phyloP scores from a whole-genome alignment of 1,284 basidiomycete genomes.

The Fomitopsis pinicola region DNA sequence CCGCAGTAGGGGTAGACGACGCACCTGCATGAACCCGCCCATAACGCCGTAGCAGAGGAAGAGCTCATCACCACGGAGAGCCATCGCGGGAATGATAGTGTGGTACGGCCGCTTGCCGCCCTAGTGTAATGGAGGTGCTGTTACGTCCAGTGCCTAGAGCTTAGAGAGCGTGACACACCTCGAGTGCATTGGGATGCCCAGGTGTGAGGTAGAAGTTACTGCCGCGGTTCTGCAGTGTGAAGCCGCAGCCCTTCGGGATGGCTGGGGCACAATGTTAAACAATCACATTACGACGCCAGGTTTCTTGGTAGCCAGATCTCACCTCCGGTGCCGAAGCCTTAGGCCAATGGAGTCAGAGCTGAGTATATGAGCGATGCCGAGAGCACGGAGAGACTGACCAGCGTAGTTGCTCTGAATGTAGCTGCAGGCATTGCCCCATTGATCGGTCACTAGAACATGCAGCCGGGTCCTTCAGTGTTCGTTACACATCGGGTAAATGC shows the following conservation, averaged over 20 bases:
- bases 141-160: not conserved
- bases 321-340: slow-evolving; percentile 79
- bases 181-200: slow-evolving; percentile 79
- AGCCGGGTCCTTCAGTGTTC: slow-evolving; percentile 2
- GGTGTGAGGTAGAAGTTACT: slow-evolving; percentile 77
- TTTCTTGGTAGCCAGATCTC: not conserved
- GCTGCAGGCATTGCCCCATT: slow-evolving; percentile 91
- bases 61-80: slow-evolving; percentile 75
- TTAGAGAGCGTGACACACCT: slow-evolving; percentile 34
- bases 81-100: slow-evolving; percentile 94
- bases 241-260: slow-evolving; percentile 89
- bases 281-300: not conserved
- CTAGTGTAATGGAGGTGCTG: slow-evolving; percentile 24
- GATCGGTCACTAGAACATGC: slow-evolving; percentile 60
- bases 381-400: slow-evolving; percentile 36
- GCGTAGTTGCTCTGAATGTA: slow-evolving; percentile 94
- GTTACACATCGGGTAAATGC: not conserved
- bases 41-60: slow-evolving; percentile 91
- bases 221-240: slow-evolving; percentile 94
- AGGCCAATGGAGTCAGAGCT: not conserved
- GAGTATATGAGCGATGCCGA: not conserved
- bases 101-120: slow-evolving; percentile 91
- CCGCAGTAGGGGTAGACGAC: not conserved
- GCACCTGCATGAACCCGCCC: slow-evolving; percentile 92
- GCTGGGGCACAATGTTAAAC: slow-evolving; percentile 39